Base-by-base conservation (phyloP, 2,329 filamentous ascomycete genomes). In the Xylariaceae sp. region DNA sequence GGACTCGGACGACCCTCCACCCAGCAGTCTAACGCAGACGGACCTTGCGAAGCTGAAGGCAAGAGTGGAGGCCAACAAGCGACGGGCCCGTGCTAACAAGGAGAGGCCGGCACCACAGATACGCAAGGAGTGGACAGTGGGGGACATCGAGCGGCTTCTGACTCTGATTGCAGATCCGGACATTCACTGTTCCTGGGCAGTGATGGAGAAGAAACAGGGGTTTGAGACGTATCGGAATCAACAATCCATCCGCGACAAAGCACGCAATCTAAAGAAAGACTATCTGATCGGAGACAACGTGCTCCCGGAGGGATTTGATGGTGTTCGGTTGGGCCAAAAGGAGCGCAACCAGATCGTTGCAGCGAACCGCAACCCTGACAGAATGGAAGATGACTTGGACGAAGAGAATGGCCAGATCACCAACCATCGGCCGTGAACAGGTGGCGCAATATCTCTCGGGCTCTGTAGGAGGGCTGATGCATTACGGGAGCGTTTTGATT, bases 161-260 rank as follows among this genome's bases (percentile, higher is more conserved):
- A 55, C 65, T 6, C 68, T 73, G 44, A 69, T 81, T 32, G 58
- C 65, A 41, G 54, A 62, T 17, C 65, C 65, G 48, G 58, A 62
- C 11, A n/a, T 59, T 15, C 49, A 47, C 18, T 72, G 68, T 58
- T 68, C 67, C 30, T 75, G 72, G 72, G 66, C 64, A 39, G 49
- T 48, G 5, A 73, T 75, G 44, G 66, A 68, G 45, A 59, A 59
- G 40, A 38, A 58, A 5, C 63, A 69, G 27, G 57, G 58, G 0
- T 80, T 80, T 47, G 67, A 76, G 39, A 55, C 64, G 14, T 60
- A 61, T 2, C 75, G 78, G 44, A 73, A 75, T 57, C 78, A 81
- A 65, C 78, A 81, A 62, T 75, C 76, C 5, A 71, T 78, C 49
- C 77, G 79, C 6, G 79, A 82, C 68, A 78, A 77, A 64, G 79